Conservation (phyloP, 495 filamentous ascomycete species). For the Thozetella sp. region DNA sequence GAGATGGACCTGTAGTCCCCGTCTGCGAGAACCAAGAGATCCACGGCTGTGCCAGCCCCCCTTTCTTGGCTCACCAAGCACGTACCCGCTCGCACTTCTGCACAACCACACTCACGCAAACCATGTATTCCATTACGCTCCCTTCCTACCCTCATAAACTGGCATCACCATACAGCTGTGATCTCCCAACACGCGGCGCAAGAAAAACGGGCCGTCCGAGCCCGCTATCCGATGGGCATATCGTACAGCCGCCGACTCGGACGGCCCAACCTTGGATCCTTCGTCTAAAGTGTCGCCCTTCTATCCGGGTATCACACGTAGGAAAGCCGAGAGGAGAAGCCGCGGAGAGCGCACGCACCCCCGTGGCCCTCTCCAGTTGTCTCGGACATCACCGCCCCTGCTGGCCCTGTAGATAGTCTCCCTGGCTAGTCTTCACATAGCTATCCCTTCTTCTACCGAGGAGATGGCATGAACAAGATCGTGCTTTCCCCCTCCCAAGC, state of each 20-base stretch:
- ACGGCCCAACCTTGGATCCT: background rate
- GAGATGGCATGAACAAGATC: background rate
- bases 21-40: too few species aligned
- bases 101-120: too few species aligned
- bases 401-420: background rate
- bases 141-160: background rate
- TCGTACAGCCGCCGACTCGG: background rate
- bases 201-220: background rate
- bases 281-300: constrained; percentile 2
- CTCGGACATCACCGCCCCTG: background rate
- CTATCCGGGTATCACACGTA: constrained; percentile 1
- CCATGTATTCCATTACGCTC: background rate
- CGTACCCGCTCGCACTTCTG: too few species aligned
- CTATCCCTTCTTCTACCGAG: background rate
- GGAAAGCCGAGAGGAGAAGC: background rate
- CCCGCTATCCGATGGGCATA: background rate
- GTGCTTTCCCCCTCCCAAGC: background rate
- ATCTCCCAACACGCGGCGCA: background rate
- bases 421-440: background rate
- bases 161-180: background rate
- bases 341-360: background rate
- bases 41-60: too few species aligned
- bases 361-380: background rate
- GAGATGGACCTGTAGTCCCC: too few species aligned
- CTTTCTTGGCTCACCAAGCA: too few species aligned